phyloP scores from a whole-genome alignment of 306 rosid species.

The Ochetophila trinervis region DNA sequence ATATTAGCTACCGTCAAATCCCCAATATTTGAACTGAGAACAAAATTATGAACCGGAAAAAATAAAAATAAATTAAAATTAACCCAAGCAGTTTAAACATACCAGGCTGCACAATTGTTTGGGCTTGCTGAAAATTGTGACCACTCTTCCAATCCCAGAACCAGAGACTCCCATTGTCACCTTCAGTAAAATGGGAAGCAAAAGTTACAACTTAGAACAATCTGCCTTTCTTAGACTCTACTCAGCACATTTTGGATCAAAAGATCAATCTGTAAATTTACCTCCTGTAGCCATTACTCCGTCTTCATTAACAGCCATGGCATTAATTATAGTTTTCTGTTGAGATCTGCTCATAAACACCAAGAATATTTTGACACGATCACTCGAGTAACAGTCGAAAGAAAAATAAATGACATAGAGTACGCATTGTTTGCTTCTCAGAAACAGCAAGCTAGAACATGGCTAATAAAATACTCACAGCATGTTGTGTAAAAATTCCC shows the following conservation, averaged over 20 bases:
- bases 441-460: not conserved
- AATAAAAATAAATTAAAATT: not conserved
- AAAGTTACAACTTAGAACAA: not conserved
- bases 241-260: no score
- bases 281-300: constrained; percentile 98
- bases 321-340: constrained; percentile 91
- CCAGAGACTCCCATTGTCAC: constrained; percentile 98
- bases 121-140: constrained; percentile 90
- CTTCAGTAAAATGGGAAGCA: constrained; percentile 31
- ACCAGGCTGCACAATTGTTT: constrained; percentile 98
- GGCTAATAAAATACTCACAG: constrained; percentile 60
- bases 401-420: not conserved
- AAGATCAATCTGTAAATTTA: constrained; percentile 27
- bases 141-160: constrained; percentile 99
- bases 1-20: not conserved
- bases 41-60: not conserved
- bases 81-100: constrained; percentile 16
- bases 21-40: not conserved
- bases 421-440: not conserved
- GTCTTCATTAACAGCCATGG: constrained; percentile 96
- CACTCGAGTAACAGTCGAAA: not conserved
- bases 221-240: no score
- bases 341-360: constrained; percentile 62
- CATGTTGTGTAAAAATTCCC: constrained; percentile 97
- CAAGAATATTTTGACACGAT: constrained; percentile 14